Base-by-base conservation (phyloP, 2,329 filamentous ascomycete genomes). In the Coleophoma eucalyptorum region DNA sequence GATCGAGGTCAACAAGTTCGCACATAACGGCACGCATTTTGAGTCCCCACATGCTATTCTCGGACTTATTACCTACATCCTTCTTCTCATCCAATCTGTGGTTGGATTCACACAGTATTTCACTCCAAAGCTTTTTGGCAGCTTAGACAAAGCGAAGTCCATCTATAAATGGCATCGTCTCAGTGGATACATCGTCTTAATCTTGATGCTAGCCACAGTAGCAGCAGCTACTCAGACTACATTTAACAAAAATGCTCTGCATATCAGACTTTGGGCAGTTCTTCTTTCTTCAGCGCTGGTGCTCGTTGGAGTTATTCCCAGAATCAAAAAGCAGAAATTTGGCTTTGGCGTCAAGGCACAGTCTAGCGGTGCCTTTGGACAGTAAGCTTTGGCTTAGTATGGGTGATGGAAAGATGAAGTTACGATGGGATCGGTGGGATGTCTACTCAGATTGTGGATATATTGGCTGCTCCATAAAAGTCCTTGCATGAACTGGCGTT, bases 91-190 rank as follows among this genome's bases (percentile, higher is more conserved):
- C 1, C 94, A 97, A 72, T 86, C 89, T 42, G 46, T 86, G 1
- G 80, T 96, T 31, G 93, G 94, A 15, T 81, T 95, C 55, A 87
- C 89, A 32, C 89, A 94, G 72, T 97, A 87, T 75, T 90, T 83
- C 52, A 74, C 81, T 3, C 92, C 92, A 0, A 64, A 65, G 1
- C 62, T 96, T 1, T 95, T 93, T 61, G 92, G 92, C 5, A 84
- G 89, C 50, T 83, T 86, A 55, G 84, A 89, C 21, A 84, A 83
- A 3, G 93, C 91, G 18, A 95, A 92, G 77, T 76, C 76, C 20
- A 68, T 96, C 40, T 97, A 93, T 78, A 97, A 96, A 71, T 96
- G 92, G 62, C 94, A 97, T 68, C 83, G 93, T 31, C 71, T 80
- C 49, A 79, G 77, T 19, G 94, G 93, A 2, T 97, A 99, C 65